A percentile compares a stretch with the other conserved stretches of the same genome.
phyloP scores from a whole-genome alignment of 148 eudicot genomes.

The Rhododendron williamsianum region DNA sequence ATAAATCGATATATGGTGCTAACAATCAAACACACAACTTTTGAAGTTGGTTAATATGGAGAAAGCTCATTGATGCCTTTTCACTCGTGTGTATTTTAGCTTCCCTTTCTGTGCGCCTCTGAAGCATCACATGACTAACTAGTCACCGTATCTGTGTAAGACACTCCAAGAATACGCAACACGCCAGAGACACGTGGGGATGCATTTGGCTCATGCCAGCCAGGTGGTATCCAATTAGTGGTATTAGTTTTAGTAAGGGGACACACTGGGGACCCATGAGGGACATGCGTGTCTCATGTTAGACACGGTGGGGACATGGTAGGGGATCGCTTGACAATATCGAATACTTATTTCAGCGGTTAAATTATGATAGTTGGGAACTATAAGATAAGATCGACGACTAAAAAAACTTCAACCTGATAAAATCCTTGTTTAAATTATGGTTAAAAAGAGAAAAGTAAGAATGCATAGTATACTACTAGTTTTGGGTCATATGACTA shows the following conservation, averaged over 20 bases:
- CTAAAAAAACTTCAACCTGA: background rate
- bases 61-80: background rate
- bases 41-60: background rate
- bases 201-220: background rate
- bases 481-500: background rate
- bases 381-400: background rate
- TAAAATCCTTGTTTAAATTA: too few relatives aligned
- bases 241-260: background rate
- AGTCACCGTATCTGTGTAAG: background rate
- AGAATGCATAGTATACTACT: background rate
- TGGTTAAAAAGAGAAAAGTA: background rate
- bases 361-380: background rate
- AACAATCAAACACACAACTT: background rate
- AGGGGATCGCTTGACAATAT: background rate
- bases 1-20: background rate
- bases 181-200: background rate
- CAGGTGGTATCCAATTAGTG: background rate
- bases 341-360: background rate
- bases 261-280: background rate
- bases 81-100: background rate
- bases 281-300: background rate
- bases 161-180: background rate
- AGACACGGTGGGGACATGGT: background rate
- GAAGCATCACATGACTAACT: background rate
- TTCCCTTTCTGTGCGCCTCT: background rate